Evolutionary conservation across 1,284 basidiomycete genomes (phyloP), one percentile per base, ranked within the genome.

Genomic region (Moesziomyces globuligerus): DNA sequence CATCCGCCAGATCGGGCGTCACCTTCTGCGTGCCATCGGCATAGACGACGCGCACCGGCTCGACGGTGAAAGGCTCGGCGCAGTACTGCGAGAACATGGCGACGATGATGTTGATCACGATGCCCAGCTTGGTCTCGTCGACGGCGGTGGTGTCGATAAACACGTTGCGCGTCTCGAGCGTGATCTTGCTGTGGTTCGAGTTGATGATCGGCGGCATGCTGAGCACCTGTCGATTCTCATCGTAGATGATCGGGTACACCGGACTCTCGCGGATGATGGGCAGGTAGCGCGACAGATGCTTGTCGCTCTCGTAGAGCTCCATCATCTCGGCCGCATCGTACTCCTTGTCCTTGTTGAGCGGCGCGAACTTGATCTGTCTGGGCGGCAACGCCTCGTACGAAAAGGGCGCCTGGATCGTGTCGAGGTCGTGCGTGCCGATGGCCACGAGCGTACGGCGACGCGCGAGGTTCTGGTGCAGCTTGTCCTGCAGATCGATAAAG

Each of bases 61-160:
- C 80, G 36, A 81, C 48, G 26, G 69, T 89, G 87, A 90, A 97
- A 3, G 94, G 92, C 48, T 93, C 89, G 58, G 87, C 88, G 81
- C 92, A 94, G 83, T 99, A 97, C 84, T 98, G 93, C 13, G 93
- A 90, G 85, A 99, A 99, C 95, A 98, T 97, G 39, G 92, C 91
- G 7, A 91, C 87, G 29, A 99, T 88, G 69, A 97, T 93, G 83
- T 95, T 96, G 51, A 94, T 88, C 49, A 98, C 96, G 69, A 97
- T 94, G 75, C 90, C 90, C 53, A 98, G 88, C 84, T 98, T 98
- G 43, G 95, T 98, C 83, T 93, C 89, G 83, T 99, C 96, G n/a
- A 93, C 95, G 7, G 94, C 95, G 7, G 96, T 98, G 43, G 93
- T 89, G 83, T 99, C 96, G 75, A 99, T 92, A 84, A 98, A 97